Evolutionary conservation across 192 early-diverging fungal species (phyloP).

Genomic region (Coemansia sp.): DNA sequence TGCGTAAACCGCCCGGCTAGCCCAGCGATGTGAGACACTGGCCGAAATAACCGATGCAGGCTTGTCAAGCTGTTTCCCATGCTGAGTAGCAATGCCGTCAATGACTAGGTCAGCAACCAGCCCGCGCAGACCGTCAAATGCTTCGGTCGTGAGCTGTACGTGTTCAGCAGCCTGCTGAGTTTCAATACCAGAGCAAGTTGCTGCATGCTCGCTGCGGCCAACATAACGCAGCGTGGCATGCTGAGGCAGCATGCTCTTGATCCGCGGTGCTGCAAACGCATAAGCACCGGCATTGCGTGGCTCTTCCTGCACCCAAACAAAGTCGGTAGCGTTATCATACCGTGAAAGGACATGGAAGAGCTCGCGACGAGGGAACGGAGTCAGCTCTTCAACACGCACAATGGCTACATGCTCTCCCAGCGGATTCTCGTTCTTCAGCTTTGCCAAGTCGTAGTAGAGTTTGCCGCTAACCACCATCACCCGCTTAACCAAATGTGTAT

Average conservation of each 20-base stretch:
- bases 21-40: constrained; percentile 42
- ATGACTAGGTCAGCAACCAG: constrained; percentile 49
- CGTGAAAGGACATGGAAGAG: constrained; percentile 63
- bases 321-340: constrained; percentile 68
- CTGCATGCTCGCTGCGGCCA: constrained; percentile 69
- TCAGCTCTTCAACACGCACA: constrained; percentile 89
- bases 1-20: constrained; percentile 32
- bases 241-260: constrained; percentile 70
- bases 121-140: constrained; percentile 54
- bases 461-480: constrained; percentile 90
- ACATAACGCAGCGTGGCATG: constrained; percentile 64
- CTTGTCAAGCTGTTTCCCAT: constrained; percentile 12
- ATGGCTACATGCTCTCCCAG: constrained; percentile 74
- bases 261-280: constrained; percentile 79
- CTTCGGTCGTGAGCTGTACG: constrained; percentile 53
- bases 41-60: constrained; percentile 36
- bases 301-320: constrained; percentile 87
- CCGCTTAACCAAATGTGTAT: constrained; percentile 46
- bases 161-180: constrained; percentile 68
- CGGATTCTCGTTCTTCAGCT: constrained; percentile 66
- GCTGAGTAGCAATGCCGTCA: constrained; percentile 30
- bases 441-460: constrained; percentile 89
- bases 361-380: constrained; percentile 82
- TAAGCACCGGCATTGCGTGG: constrained; percentile 92
- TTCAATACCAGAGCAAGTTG: constrained; percentile 77